Evolutionary conservation across 768 basidiomycete species (phyloP).

Genomic region (Lactarius akahatsu): DNA sequence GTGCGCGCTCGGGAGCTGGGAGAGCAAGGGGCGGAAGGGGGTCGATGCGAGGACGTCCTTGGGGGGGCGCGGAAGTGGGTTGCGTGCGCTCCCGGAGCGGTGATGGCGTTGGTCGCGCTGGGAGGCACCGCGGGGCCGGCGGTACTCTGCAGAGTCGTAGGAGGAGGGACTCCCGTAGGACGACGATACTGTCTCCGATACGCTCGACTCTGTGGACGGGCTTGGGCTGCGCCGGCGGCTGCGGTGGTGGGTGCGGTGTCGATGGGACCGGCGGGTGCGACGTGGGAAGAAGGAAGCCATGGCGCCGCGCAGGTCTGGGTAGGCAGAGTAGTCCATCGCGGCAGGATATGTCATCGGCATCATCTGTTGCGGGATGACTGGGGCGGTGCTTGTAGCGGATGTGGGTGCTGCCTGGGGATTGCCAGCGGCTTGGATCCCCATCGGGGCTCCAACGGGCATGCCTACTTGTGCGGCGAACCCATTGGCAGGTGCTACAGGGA

Average conservation of each 20-base stretch:
- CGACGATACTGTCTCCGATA: constrained; percentile 1
- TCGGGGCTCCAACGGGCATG: not conserved
- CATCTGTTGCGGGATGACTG: constrained; percentile 17
- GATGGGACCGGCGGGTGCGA: constrained; percentile 14
- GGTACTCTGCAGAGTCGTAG: constrained; percentile 13
- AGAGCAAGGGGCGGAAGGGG: constrained; percentile 54
- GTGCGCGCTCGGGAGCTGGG: constrained; percentile 44
- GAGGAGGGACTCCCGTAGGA: constrained; percentile 14
- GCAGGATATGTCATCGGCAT: constrained; percentile 2
- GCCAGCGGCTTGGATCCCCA: not conserved
- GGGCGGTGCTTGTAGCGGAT: not conserved
- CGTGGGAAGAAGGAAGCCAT: constrained; percentile 8
- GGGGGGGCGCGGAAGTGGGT: constrained; percentile 67
- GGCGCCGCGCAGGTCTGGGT: not conserved
- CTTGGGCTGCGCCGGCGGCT: constrained; percentile 17
- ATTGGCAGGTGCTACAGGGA: constrained; percentile 14
- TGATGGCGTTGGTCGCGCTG: constrained; percentile 46
- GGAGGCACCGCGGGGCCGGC: constrained; percentile 14
- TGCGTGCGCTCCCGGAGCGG: constrained; percentile 31
- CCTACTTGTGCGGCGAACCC: not conserved
- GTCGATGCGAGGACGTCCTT: constrained; percentile 56
- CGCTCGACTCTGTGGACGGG: constrained; percentile 9
- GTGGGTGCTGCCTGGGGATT: not conserved
- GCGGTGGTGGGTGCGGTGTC: constrained; percentile 1
- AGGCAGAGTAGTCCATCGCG: constrained; percentile 10